Conservation (phyloP, 768 basidiomycete genomes). For the Phaffia tasmanica region DNA sequence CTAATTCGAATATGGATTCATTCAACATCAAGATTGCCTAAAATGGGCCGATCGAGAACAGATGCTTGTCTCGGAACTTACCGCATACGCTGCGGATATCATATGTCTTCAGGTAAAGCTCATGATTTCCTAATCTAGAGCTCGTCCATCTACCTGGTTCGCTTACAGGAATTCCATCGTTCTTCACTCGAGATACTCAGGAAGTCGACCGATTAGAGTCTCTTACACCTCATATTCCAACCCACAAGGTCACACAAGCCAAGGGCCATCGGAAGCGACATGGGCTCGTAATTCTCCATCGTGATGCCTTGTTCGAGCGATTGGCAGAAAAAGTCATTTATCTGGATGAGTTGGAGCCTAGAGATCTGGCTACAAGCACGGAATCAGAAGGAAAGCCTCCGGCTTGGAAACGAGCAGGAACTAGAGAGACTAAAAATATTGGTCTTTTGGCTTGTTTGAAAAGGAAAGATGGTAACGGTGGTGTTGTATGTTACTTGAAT, state of each 20-base stretch:
- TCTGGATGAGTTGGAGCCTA: constrained; percentile 59
- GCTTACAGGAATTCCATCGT: constrained; percentile 6
- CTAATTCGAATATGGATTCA: not conserved
- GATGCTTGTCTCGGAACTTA: constrained; percentile 68
- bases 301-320: constrained; percentile 44
- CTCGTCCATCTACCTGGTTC: not conserved
- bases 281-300: constrained; percentile 73
- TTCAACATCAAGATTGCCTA: constrained; percentile 49
- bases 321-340: constrained; percentile 46
- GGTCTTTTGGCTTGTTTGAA: constrained; percentile 61
- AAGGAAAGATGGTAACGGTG: constrained; percentile 37
- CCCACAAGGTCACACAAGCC: constrained; percentile 54
- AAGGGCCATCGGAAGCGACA: constrained; percentile 68
- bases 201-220: constrained; percentile 77
- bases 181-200: constrained; percentile 40
- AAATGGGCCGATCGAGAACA: constrained; percentile 60
- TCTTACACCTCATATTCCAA: constrained; percentile 56
- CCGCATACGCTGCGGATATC: constrained; percentile 53
- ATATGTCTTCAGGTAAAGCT: constrained; percentile 67
- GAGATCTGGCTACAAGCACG: constrained; percentile 36
- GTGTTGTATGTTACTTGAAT: constrained; percentile 38
- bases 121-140: not conserved
- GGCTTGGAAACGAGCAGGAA: constrained; percentile 45
- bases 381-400: not conserved
- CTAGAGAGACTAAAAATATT: constrained; percentile 68